Base-by-base conservation (phyloP, 2,329 filamentous ascomycete species). In the Trichophyton benhamiae region DNA sequence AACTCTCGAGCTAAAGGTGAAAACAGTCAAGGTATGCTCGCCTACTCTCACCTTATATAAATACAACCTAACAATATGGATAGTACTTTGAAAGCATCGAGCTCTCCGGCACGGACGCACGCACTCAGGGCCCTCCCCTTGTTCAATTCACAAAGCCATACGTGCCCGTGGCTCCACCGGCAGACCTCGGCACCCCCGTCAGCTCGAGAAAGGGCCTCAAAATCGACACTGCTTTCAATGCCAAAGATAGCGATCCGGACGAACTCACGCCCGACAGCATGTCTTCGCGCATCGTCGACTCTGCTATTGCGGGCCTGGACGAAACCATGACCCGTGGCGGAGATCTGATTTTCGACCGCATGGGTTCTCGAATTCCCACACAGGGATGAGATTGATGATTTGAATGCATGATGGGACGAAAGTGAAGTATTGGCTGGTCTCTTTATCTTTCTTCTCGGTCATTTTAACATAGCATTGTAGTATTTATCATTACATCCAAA, bases 61-160 rank as follows among this genome's bases (percentile, higher is more conserved):
- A 36, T 25, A 41, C 53, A 27, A 3, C 8, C 11, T 46, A 33
- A 55, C 41, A 9, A 22, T 38, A 17, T 13, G 9, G 1, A 61
- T 66, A 84, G 77, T 88, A 88, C 72, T 88, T 88, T 72, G 87
- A 87, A 75, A 84, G 82, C 64, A 87, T 88, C 67, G 85, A 88
- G 72, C 79, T 83, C 68, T 79, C 86, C 1, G 84, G 84, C 49
- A 78, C 75, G 4, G 75, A 76, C 66, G 75, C 72, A 7, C 72
- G 72, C 36, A 77, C 73, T 7, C 75, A 76, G 62, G 75, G 75
- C 1, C 75, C 75, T 11, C 70, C 74, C 9, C 67, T 76, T n/a
- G 73, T 76, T 48, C 75, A 75, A 63, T 71, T 72, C 17, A 71
- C 72, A 15, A 69, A 68, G 36, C 72, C 72, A 9, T 74, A 75